These are phyloP conservation scores for Pinus tabuliformis DNA, from an alignment of 75 land plant species.

Conservation along the genomic window DNA sequence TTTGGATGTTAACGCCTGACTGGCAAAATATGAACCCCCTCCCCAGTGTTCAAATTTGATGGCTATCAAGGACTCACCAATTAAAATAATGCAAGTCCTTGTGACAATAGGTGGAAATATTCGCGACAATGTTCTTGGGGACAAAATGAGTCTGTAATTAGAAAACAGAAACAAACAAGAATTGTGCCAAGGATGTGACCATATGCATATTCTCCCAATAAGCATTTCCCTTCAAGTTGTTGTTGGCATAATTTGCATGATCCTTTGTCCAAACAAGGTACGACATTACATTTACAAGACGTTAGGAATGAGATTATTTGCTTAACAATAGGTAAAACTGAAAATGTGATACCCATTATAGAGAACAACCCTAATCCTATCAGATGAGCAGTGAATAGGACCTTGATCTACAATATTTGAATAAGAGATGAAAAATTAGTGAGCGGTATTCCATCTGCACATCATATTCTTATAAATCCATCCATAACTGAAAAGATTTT, in stretches of 20 bases:
- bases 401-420: too few relatives aligned
- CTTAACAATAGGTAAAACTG: slow-evolving; percentile 23
- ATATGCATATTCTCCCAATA: slow-evolving; percentile 18
- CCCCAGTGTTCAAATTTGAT: slow-evolving; percentile 38
- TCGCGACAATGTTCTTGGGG: slow-evolving; percentile 20
- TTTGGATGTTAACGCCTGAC: slow-evolving; percentile 28
- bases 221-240: slow-evolving; percentile 23
- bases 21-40: slow-evolving; percentile 28
- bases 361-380: slow-evolving; percentile 32
- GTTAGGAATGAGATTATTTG: slow-evolving; percentile 17
- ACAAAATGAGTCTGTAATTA: slow-evolving; percentile 13
- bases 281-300: slow-evolving; percentile 20
- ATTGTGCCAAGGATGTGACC: slow-evolving; percentile 30
- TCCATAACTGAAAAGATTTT: too few relatives aligned
- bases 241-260: slow-evolving; percentile 17
- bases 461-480: too few relatives aligned
- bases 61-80: slow-evolving; percentile 35
- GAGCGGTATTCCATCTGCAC: too few relatives aligned
- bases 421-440: too few relatives aligned
- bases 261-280: slow-evolving; percentile 11
- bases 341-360: slow-evolving; percentile 36
- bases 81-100: slow-evolving; percentile 26
- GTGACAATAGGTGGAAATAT: slow-evolving; percentile 44
- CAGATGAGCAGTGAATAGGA: too few relatives aligned
- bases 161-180: slow-evolving; percentile 25